Evolutionary conservation across 805 yeast genomes (phyloP).

Genomic region (Brettanomyces sp.): DNA sequence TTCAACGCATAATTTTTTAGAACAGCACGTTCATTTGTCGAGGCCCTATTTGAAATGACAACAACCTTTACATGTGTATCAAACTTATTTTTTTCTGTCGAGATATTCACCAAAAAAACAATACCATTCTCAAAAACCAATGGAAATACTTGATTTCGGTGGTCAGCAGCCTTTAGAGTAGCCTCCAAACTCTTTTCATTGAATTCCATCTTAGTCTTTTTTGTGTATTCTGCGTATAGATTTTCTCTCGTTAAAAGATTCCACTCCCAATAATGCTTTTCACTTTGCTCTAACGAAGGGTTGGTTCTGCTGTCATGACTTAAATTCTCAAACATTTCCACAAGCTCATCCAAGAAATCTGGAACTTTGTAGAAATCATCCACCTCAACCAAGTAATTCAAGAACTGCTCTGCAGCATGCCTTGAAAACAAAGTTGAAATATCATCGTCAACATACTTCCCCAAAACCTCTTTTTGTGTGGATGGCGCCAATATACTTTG

Average conservation of each 20-base stretch:
- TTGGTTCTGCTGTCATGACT: slow-evolving; percentile 12
- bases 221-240: slow-evolving; percentile 18
- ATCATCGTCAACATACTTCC: background rate
- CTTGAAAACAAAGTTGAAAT: slow-evolving; percentile 4
- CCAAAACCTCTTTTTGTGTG: background rate
- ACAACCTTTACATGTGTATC: slow-evolving; percentile 15
- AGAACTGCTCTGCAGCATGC: slow-evolving; percentile 5
- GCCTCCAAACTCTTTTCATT: slow-evolving; percentile 22
- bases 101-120: slow-evolving; percentile 18
- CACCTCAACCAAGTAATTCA: slow-evolving; percentile 3
- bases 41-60: slow-evolving; percentile 17
- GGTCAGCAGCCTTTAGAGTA: slow-evolving; percentile 16
- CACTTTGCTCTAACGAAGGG: slow-evolving; percentile 3
- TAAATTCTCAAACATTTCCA: slow-evolving; percentile 22
- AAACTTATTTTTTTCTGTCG: slow-evolving; percentile 7
- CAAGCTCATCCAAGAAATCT: slow-evolving; percentile 20
- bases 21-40: slow-evolving; percentile 19
- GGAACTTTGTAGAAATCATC: slow-evolving; percentile 15
- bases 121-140: slow-evolving; percentile 21
- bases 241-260: slow-evolving; percentile 17
- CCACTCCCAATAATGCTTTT: slow-evolving; percentile 13
- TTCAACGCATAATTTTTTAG: slow-evolving; percentile 19
- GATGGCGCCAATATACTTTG: background rate
- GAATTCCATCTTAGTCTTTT: slow-evolving; percentile 19
- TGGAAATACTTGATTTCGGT: slow-evolving; percentile 24